phyloP scores from a whole-genome alignment of 352 stramenopile genomes.

The Pythium brassicae region DNA sequence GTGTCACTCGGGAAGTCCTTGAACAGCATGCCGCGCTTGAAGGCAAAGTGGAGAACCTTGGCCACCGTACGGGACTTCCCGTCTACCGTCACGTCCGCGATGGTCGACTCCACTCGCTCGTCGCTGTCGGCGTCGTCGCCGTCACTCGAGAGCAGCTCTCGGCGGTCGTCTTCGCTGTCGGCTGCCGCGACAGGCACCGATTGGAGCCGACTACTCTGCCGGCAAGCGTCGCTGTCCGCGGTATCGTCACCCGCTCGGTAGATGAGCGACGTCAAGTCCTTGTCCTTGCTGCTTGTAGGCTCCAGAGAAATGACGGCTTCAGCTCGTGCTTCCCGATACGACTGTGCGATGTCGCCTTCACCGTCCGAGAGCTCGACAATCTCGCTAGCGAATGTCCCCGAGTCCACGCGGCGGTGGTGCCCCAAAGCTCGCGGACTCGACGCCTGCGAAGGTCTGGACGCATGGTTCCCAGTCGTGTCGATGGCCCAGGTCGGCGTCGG shows the following conservation, averaged over 20 bases:
- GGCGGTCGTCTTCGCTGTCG: background rate
- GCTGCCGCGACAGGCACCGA: background rate
- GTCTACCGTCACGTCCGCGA: constrained; percentile 52
- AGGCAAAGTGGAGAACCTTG: constrained; percentile 45
- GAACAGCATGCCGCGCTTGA: constrained; percentile 37
- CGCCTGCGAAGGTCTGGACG: background rate
- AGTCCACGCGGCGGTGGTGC: constrained; percentile 7
- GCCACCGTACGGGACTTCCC: constrained; percentile 44
- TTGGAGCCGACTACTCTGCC: background rate
- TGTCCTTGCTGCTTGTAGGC: constrained; percentile 7
- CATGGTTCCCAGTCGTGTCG: constrained; percentile 1
- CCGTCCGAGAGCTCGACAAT: constrained; percentile 15
- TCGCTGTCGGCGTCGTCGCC: constrained; percentile 36
- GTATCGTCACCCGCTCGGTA: constrained; percentile 19
- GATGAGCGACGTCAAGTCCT: constrained; percentile 30
- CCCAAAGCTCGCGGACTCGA: background rate
- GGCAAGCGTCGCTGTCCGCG: background rate
- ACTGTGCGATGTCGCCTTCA: constrained; percentile 8
- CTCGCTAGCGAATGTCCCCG: constrained; percentile 16
- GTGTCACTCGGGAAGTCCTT: constrained; percentile 48
- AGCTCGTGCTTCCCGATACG: background rate
- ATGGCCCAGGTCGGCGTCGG: background rate
- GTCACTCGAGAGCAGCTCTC: background rate
- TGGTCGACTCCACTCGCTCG: constrained; percentile 30
- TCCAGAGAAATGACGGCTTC: background rate